Evolutionary conservation across 352 stramenopile genomes (phyloP).

Genomic region (Phytophthora pinifolia): DNA sequence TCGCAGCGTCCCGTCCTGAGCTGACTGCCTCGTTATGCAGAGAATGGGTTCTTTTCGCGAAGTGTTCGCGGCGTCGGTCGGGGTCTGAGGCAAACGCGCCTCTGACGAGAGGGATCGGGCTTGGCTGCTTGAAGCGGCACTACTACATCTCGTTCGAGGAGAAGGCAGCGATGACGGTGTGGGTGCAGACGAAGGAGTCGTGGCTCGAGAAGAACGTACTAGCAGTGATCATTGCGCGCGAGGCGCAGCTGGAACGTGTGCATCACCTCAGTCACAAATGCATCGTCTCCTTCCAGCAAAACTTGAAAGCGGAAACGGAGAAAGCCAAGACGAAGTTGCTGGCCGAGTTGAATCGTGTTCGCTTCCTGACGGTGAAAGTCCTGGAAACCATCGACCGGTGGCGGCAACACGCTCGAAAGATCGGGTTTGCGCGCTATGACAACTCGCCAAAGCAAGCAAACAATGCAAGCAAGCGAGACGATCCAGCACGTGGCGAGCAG

Average conservation of each 20-base stretch:
- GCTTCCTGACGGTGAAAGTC: conserved; percentile 71
- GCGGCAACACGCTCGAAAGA: conserved; percentile 48
- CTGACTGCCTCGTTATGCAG: conserved; percentile 51
- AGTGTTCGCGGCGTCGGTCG: conserved; percentile 38
- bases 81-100: background rate
- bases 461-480: too few species aligned
- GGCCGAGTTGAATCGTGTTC: conserved; percentile 47
- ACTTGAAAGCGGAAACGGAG: conserved; percentile 48
- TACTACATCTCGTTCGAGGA: conserved; percentile 76
- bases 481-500: too few species aligned
- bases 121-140: conserved; percentile 68
- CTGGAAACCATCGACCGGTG: conserved; percentile 68
- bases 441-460: conserved; percentile 1
- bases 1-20: conserved; percentile 44
- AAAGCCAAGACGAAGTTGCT: conserved; percentile 41
- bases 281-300: conserved; percentile 69
- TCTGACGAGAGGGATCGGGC: conserved; percentile 25
- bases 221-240: conserved; percentile 53
- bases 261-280: conserved; percentile 44
- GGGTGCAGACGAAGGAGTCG: conserved; percentile 63
- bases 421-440: conserved; percentile 54
- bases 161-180: conserved; percentile 55
- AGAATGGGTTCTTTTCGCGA: conserved; percentile 73
- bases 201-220: conserved; percentile 67
- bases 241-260: conserved; percentile 50